Evolutionary conservation across 441 rosid genomes (phyloP).

Genomic region (Pelargonium fulgidum): DNA sequence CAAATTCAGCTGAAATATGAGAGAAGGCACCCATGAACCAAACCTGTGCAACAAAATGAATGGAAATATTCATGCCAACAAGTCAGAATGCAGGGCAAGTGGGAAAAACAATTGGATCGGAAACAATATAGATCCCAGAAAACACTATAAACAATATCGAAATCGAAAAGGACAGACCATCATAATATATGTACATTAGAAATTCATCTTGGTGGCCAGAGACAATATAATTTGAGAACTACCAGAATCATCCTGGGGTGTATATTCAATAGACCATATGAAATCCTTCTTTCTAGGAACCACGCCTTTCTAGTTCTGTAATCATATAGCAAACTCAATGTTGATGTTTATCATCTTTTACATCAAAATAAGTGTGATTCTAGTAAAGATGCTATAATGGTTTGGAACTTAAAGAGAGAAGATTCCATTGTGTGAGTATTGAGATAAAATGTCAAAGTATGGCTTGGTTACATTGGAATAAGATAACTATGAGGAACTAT

Average conservation of each 20-base stretch:
- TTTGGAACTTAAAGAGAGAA: neutral
- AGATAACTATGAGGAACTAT: neutral
- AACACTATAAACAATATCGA: neutral
- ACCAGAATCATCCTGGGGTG: neutral
- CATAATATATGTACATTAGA: neutral
- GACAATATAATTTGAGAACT: too few species aligned
- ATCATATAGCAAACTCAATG: neutral
- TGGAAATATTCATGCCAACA: neutral
- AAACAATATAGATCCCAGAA: neutral
- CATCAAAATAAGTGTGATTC: neutral
- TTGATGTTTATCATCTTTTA: neutral
- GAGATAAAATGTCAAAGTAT: neutral
- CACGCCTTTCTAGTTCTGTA: neutral
- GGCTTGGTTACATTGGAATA: neutral
- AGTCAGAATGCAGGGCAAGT: constrained; percentile 6
- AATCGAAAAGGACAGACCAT: neutral
- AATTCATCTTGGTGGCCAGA: too few species aligned
- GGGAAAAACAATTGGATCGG: neutral
- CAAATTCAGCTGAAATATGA: constrained; percentile 77
- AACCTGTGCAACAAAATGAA: constrained; percentile 37
- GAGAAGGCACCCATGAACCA: constrained; percentile 85
- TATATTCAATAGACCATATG: neutral
- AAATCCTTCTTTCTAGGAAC: neutral
- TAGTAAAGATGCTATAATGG: neutral
- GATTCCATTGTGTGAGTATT: neutral